Conservation (phyloP, 352 stramenopile species). For the Phytophthora ohioensis region DNA sequence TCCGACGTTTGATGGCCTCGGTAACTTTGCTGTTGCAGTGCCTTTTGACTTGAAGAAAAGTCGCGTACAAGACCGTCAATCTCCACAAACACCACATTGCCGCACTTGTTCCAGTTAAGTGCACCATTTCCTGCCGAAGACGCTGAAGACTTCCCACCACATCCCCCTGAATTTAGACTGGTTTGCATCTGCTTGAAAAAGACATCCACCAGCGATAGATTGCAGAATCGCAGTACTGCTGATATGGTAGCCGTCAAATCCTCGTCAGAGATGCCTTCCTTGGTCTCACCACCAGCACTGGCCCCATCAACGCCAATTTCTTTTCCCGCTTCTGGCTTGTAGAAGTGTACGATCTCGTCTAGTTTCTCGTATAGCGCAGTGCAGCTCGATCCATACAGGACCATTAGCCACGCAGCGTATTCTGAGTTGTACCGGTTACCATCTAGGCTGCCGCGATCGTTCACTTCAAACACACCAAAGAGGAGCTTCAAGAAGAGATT, state of each 20-base stretch:
- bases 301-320: constrained; percentile 14
- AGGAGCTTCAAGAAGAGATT: constrained; percentile 64
- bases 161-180: constrained; percentile 26
- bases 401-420: constrained; percentile 66
- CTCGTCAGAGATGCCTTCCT: constrained; percentile 55
- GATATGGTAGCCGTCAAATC: constrained; percentile 68
- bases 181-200: constrained; percentile 69
- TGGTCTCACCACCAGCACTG: constrained; percentile 11
- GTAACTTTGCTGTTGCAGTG: constrained; percentile 34
- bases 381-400: constrained; percentile 76
- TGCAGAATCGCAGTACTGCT: constrained; percentile 79
- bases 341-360: constrained; percentile 81
- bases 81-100: constrained; percentile 87
- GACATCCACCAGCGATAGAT: constrained; percentile 74
- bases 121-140: constrained; percentile 21
- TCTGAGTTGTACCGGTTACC: constrained; percentile 44
- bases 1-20: constrained; percentile 31
- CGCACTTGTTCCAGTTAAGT: constrained; percentile 83
- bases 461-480: constrained; percentile 74
- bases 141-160: constrained; percentile 27
- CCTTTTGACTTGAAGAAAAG: constrained; percentile 74
- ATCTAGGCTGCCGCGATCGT: constrained; percentile 54
- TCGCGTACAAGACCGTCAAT: constrained; percentile 82
- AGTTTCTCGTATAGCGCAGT: constrained; percentile 86
- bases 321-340: constrained; percentile 44